phyloP scores from a whole-genome alignment of 1,284 basidiomycete genomes.

The Cutaneotrichosporon mucoides region DNA sequence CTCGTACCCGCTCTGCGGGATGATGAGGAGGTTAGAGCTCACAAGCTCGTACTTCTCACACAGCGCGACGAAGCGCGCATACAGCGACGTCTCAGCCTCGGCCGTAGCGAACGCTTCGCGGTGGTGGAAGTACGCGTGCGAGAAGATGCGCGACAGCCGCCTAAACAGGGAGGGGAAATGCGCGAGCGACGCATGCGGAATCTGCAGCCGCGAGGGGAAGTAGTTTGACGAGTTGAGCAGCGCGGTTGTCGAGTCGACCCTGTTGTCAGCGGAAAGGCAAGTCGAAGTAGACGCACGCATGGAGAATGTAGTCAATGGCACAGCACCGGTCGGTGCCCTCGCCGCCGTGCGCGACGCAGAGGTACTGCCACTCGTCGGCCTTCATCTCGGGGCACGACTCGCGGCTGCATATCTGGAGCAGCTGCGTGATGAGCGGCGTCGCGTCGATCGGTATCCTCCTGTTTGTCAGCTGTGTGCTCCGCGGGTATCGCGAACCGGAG shows the following conservation, averaged over 20 bases:
- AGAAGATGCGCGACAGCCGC: conserved; percentile 88
- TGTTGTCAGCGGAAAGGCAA: conserved; percentile 68
- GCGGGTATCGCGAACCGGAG: conserved; percentile 58
- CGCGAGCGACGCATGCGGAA: conserved; percentile 72
- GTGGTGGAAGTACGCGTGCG: conserved; percentile 92
- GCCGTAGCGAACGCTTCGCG: conserved; percentile 62
- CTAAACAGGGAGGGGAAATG: conserved; percentile 68
- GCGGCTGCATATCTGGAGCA: conserved; percentile 79
- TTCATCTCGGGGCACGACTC: conserved; percentile 92
- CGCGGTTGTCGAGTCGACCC: conserved; percentile 86
- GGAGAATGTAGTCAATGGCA: conserved; percentile 94
- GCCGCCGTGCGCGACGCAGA: conserved; percentile 78
- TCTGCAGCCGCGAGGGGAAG: conserved; percentile 84
- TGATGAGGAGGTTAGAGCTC: conserved; percentile 68
- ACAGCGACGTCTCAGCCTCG: conserved; percentile 77
- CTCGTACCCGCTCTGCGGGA: conserved; percentile 52
- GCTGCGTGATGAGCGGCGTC: conserved; percentile 77
- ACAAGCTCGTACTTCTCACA: conserved; percentile 78
- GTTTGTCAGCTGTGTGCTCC: not conserved
- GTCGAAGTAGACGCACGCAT: conserved; percentile 63
- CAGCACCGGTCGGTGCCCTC: conserved; percentile 67
- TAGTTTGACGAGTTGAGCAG: conserved; percentile 83
- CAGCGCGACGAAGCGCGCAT: conserved; percentile 82
- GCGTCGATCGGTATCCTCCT: conserved; percentile 91
- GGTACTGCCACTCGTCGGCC: conserved; percentile 91